phyloP scores from a whole-genome alignment of 495 filamentous ascomycete genomes.

The Penicillium parvum region DNA sequence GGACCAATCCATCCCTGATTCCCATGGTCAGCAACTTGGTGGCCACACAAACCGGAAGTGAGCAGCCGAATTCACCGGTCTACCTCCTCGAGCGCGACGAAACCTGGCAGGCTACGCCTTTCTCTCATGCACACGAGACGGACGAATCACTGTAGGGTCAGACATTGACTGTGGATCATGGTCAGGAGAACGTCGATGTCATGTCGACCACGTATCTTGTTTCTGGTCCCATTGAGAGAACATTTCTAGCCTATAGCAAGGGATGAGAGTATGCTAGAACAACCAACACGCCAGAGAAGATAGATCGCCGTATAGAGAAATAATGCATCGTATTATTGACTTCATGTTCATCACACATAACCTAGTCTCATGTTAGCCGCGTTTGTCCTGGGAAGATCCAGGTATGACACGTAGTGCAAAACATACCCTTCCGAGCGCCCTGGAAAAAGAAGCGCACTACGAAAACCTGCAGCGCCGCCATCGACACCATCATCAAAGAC shows the following conservation, averaged over 20 bases:
- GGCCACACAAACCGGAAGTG: neutral
- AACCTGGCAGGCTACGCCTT: neutral
- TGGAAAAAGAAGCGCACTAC: constrained; percentile 99
- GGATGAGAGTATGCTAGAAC: neutral
- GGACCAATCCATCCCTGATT: neutral
- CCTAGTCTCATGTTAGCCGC: constrained; percentile 13
- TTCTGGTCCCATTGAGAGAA: neutral
- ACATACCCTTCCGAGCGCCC: constrained; percentile 69
- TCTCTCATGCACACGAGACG: too few relatives aligned
- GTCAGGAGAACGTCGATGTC: neutral
- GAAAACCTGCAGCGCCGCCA: constrained; percentile 97
- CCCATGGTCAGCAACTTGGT: neutral
- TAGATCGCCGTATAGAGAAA: constrained; percentile 9
- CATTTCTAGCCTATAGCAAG: neutral
- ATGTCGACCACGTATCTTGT: neutral
- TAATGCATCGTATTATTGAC: constrained; percentile 31
- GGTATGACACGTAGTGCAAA: neutral
- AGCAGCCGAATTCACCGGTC: neutral
- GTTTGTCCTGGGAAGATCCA: neutral
- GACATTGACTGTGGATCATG: neutral
- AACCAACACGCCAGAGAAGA: neutral
- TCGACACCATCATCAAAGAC: constrained; percentile 84
- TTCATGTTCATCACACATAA: constrained; percentile 44
- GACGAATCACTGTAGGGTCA: neutral
- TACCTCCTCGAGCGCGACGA: neutral